Percentiles rank a stretch among this genome's conserved stretches.
Conservation (phyloP, 225 moss, liverwort and hornwort genomes). For the Pseudisothecium myosuroides region DNA sequence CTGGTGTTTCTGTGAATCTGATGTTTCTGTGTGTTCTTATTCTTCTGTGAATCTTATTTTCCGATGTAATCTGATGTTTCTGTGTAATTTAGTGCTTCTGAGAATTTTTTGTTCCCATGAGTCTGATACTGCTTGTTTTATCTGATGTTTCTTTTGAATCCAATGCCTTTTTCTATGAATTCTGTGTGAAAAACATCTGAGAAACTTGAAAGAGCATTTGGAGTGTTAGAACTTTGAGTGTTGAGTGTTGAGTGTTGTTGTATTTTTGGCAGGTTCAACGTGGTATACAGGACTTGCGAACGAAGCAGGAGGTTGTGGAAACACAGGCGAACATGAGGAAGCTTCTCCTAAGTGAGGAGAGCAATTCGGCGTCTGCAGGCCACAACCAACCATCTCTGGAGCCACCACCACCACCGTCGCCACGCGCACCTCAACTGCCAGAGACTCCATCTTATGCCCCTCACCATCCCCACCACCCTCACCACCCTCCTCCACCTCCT, state of each 20-base stretch:
- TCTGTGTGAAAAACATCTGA: not conserved
- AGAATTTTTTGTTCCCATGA: not conserved
- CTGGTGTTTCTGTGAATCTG: not conserved
- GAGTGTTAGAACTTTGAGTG: not conserved
- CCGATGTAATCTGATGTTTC: not conserved
- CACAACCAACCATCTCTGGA: conserved; percentile 22
- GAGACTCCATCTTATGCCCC: conserved; percentile 15
- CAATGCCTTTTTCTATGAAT: not conserved
- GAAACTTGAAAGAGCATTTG: not conserved
- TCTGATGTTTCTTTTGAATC: not conserved
- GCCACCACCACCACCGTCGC: conserved; percentile 25
- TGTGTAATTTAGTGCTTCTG: not conserved
- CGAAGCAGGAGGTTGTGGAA: conserved; percentile 64
- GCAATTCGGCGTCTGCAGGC: not conserved
- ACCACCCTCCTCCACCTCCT: conserved; percentile 44
- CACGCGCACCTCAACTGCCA: conserved; percentile 29
- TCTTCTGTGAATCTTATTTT: not conserved
- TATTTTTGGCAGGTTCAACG: conserved; percentile 65
- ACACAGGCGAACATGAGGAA: conserved; percentile 59
- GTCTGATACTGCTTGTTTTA: not conserved
- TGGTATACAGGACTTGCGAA: conserved; percentile 66
- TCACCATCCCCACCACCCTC: conserved; percentile 32
- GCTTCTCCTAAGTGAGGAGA: conserved; percentile 36
- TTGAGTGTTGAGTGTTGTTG: not conserved
- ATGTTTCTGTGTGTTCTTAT: not conserved